These are phyloP conservation scores for Torulaspora gathmanii DNA, from an alignment of 805 yeast genomes.

Conservation along the genomic window DNA sequence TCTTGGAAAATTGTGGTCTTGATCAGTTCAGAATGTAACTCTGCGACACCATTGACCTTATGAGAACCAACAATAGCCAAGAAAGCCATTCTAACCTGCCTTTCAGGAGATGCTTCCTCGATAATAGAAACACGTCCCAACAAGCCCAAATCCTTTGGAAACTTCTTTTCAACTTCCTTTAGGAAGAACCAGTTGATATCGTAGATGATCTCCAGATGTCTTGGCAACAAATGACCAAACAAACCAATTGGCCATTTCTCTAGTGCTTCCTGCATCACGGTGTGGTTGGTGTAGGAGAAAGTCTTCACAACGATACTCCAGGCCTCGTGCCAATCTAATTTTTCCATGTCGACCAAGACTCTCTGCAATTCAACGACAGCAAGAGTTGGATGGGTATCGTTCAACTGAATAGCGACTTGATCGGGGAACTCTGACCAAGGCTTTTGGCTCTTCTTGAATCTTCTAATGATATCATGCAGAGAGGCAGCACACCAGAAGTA, in stretches of 20 bases:
- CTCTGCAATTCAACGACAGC: conserved; percentile 88
- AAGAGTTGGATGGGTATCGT: conserved; percentile 91
- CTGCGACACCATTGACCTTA: conserved; percentile 94
- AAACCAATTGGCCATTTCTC: conserved; percentile 93
- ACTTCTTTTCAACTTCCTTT: conserved; percentile 65
- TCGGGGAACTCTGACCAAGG: conserved; percentile 83
- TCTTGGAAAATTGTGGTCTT: conserved; percentile 86
- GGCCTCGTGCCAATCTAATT: conserved; percentile 74
- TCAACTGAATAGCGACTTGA: conserved; percentile 84
- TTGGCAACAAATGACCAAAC: conserved; percentile 72
- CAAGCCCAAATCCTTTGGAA: conserved; percentile 66
- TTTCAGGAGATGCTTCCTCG: conserved; percentile 68
- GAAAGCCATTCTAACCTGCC: conserved; percentile 87
- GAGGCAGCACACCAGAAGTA: conserved; percentile 97
- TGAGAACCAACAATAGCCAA: conserved; percentile 90
- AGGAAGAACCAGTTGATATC: conserved; percentile 78
- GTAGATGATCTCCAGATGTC: conserved; percentile 87
- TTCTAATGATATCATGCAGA: conserved; percentile 80
- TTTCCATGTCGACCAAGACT: conserved; percentile 77
- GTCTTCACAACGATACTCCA: conserved; percentile 78
- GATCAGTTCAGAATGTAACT: conserved; percentile 85
- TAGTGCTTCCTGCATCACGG: conserved; percentile 90
- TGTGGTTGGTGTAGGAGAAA: conserved; percentile 91
- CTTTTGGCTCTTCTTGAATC: conserved; percentile 73
- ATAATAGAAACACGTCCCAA: conserved; percentile 72